Base-by-base conservation (phyloP, 129 eudicot genomes). In the Arctium minus region DNA sequence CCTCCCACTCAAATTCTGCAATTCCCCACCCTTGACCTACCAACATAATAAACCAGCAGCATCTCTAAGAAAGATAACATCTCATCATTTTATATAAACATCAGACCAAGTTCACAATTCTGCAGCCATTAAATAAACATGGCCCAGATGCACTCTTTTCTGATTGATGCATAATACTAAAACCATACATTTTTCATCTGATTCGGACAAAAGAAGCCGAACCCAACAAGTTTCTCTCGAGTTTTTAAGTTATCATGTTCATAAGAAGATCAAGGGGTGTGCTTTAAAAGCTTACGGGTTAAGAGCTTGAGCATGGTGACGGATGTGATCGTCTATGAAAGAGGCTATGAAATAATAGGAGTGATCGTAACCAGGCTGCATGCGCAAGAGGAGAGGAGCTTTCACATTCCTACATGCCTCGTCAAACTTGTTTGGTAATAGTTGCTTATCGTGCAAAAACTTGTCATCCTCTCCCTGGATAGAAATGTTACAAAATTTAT, bases 281-380 rank as follows among this genome's bases (percentile, higher is more conserved):
- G 83, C 80, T 80, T 62, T 33, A 62, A 35, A 40, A 36, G 80
- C 86, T 92, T 84, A 89, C 78, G 85, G 88, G 12, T 87, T 93
- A 80, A 96, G 86, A 69, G 99, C 98, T 85, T 96, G 99, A 83
- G 98, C 97, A 77, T 96, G 99, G 83, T 96, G 99, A 78, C 90
- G 92, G 79, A 96, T 92, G 86, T 96, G 99, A 64, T 96, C 99
- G 12, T 96, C 99, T n/a, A 96, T 93, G 88, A 96, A 96, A 72
- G 98, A 85, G 37, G 99, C 87, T 17, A 96, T 86, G 91, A 96
- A 96, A 70, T 73, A 91, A 81, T 89, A 96, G 9, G 99, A 93
- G 96, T 96, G 99, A 64, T 96, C 99, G 42, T 96, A 96, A 65
- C 99, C 99, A 48, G 97, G 94, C 69, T 92, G 97, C 88, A 93